Conservation (phyloP, 768 basidiomycete species). For the Cytidiella melzeri region DNA sequence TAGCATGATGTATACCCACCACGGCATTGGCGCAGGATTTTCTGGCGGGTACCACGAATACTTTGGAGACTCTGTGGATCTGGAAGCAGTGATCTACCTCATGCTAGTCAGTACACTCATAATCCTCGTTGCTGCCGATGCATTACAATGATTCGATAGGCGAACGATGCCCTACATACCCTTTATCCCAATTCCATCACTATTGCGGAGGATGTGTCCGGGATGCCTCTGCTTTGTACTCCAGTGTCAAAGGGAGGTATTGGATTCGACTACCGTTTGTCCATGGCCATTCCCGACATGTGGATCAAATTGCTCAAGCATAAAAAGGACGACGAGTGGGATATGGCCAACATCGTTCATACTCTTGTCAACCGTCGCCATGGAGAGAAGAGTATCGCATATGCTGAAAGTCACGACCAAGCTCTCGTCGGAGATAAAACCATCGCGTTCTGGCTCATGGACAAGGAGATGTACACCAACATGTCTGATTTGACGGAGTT, state of each 20-base stretch:
- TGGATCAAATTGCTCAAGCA: constrained; percentile 99
- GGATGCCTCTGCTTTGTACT: constrained; percentile 92
- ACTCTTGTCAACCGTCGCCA: constrained; percentile 87
- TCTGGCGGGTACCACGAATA: constrained; percentile 99
- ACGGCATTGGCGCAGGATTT: constrained; percentile 97
- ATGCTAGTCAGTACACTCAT: constrained; percentile 75
- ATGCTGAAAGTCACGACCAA: constrained; percentile 96
- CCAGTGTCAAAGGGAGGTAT: constrained; percentile 80
- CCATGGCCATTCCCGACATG: constrained; percentile 99
- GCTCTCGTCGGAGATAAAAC: constrained; percentile 99
- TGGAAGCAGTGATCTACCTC: constrained; percentile 89
- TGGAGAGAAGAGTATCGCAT: constrained; percentile 87
- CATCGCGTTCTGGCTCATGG: constrained; percentile 99
- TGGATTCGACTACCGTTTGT: constrained; percentile 96
- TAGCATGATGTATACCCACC: constrained; percentile 98
- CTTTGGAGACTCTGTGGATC: constrained; percentile 79
- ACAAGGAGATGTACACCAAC: constrained; percentile 98
- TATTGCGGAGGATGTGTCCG: constrained; percentile 98
- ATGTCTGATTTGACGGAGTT: constrained; percentile 85
- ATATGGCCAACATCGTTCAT: constrained; percentile 78
- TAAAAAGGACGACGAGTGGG: constrained; percentile 80
- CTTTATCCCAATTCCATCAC: constrained; percentile 79
- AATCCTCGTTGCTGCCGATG: not conserved
- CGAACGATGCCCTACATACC: constrained; percentile 83
- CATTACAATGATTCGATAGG: constrained; percentile 40